Percentiles rank a stretch among this genome's conserved stretches.
Evolutionary conservation across 1,284 basidiomycete genomes (phyloP).

Genomic region (Fomitiporia mediterranea): DNA sequence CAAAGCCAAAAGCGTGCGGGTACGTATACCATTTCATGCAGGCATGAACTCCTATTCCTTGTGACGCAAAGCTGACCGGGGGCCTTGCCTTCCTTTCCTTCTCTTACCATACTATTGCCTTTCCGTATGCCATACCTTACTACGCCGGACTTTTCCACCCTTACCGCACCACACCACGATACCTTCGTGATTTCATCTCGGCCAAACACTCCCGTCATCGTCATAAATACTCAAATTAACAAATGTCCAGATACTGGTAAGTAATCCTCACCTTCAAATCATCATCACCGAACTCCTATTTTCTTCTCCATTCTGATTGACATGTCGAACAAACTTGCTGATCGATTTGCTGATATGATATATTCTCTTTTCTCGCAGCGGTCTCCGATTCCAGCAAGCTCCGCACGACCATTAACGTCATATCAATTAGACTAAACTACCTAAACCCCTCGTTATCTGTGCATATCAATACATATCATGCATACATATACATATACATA

Average conservation of each 20-base stretch:
- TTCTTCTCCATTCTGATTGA: neutral
- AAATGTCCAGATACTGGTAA: slow-evolving; percentile 75
- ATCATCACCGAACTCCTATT: neutral
- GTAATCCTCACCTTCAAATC: slow-evolving; percentile 30
- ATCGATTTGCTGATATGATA: neutral
- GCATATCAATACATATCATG: neutral
- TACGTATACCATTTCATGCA: slow-evolving; percentile 37
- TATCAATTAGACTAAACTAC: neutral
- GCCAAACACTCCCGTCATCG: neutral
- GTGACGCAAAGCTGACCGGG: slow-evolving; percentile 17
- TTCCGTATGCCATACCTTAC: too few species aligned
- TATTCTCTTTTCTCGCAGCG: slow-evolving; percentile 43
- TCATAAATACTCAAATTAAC: too few species aligned
- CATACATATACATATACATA: too few species aligned
- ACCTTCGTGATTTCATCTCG: too few species aligned
- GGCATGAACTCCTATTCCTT: slow-evolving; percentile 23
- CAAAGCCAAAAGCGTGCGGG: slow-evolving; percentile 76
- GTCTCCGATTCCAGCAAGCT: slow-evolving; percentile 74
- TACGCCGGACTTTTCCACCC: too few species aligned
- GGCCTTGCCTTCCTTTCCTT: slow-evolving; percentile 13
- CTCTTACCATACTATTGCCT: slow-evolving; percentile 22
- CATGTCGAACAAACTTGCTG: slow-evolving; percentile 4
- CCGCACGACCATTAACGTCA: slow-evolving; percentile 38
- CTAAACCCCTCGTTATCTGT: neutral
- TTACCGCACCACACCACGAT: too few species aligned